Evolutionary conservation across 108 stramenopile genomes (phyloP), one percentile per base, ranked within the genome.

Genomic region (Stephanodiscus triporus): DNA sequence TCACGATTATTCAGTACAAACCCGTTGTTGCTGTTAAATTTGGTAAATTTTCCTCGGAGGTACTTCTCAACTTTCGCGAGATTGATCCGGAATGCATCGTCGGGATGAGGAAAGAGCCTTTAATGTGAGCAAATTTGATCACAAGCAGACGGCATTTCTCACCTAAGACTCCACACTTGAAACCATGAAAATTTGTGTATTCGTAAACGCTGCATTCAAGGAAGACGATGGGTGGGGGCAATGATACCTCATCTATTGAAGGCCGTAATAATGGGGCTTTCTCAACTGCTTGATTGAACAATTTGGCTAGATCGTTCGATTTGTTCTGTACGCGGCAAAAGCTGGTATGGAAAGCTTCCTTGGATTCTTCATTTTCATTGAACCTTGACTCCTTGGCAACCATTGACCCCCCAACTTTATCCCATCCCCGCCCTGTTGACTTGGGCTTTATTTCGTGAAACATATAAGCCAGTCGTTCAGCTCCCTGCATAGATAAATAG

Each of bases 11-110:
- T 64, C 2, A n/a, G n/a, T n/a, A 77, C 69, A 19, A 63, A 80
- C 14, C 77, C 86, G 71, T 83, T 83, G 60, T 84, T 87, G 43
- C 85, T 73, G 47, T 71, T 87, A 48, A 59, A 87, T 64, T 87
- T 85, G 0, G 68, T 73, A 51, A 81, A 85, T 56, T 77, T 83
- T 19, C 83, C 86, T 13, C 74, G 68, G 48, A 82, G 71, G 63
- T 38, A 77, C 6, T 68, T 73, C 38, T 73, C 16, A 45, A 34
- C 32, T 34, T 34, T n/a, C n/a, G n/a, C n/a, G n/a, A n/a, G n/a
- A n/a, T n/a, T n/a, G n/a, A n/a, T n/a, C n/a, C n/a, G n/a, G n/a
- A n/a, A n/a, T n/a, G n/a, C n/a, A n/a, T n/a, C n/a, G n/a, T n/a
- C n/a, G n/a, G n/a, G n/a, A n/a, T n/a, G n/a, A n/a, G n/a, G n/a